phyloP scores from a whole-genome alignment of 768 basidiomycete species.

The Leccinum boreale region DNA sequence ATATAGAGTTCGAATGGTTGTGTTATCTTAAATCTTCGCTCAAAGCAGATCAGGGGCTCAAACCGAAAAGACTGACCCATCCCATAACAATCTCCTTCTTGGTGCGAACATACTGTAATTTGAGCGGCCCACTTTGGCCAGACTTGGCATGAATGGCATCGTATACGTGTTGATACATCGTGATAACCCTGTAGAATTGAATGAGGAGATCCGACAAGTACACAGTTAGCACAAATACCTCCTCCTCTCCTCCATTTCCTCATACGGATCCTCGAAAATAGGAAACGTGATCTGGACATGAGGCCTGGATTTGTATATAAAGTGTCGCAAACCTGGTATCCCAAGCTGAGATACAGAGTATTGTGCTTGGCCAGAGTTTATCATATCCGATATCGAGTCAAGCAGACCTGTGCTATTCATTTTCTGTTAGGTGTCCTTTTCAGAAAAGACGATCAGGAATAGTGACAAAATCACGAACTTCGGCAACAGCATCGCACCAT shows the following conservation, averaged over 20 bases:
- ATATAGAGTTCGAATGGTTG: slow-evolving; percentile 92
- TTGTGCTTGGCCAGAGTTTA: slow-evolving; percentile 48
- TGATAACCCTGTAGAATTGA: slow-evolving; percentile 56
- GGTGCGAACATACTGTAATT: slow-evolving; percentile 84
- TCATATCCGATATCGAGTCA: slow-evolving; percentile 47
- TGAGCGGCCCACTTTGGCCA: slow-evolving; percentile 73
- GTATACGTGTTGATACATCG: slow-evolving; percentile 83
- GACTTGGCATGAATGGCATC: slow-evolving; percentile 91
- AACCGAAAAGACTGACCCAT: slow-evolving; percentile 62
- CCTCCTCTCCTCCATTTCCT: slow-evolving; percentile 52
- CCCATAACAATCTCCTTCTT: slow-evolving; percentile 88
- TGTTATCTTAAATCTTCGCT: slow-evolving; percentile 60
- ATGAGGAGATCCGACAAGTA: slow-evolving; percentile 6
- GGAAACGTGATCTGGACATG: slow-evolving; percentile 90
- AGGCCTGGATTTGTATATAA: slow-evolving; percentile 87
- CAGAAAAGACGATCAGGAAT: not conserved
- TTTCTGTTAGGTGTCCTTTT: slow-evolving; percentile 42
- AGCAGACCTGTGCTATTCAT: slow-evolving; percentile 58
- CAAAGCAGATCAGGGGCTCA: not conserved
- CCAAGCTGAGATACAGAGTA: slow-evolving; percentile 72
- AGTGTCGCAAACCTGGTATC: slow-evolving; percentile 91
- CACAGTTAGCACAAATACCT: slow-evolving; percentile 41
- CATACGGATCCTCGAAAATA: slow-evolving; percentile 83
- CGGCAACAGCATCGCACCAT: slow-evolving; percentile 69
- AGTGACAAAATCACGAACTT: slow-evolving; percentile 37